phyloP scores from a whole-genome alignment of 2,329 filamentous ascomycete genomes.

The Mariannaea sp. region DNA sequence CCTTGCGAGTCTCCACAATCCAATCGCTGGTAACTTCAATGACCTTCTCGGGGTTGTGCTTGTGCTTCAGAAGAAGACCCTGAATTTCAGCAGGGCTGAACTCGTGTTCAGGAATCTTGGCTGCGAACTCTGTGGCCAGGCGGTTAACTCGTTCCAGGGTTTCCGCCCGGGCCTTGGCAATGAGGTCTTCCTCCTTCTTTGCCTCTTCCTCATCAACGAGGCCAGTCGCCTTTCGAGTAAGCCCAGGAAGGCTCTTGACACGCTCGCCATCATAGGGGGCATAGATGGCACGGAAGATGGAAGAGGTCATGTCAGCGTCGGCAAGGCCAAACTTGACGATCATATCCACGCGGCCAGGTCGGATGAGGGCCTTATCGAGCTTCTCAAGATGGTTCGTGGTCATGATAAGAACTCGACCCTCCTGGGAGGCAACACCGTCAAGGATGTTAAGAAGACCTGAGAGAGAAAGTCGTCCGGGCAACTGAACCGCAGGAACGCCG shows the following conservation, averaged over 20 bases:
- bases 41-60: constrained; percentile 55
- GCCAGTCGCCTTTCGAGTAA: constrained; percentile 17
- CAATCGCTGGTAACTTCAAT: constrained; percentile 54
- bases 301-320: constrained; percentile 55
- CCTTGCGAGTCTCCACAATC: constrained; percentile 54
- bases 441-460: constrained; percentile 82
- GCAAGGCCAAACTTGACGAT: constrained; percentile 61
- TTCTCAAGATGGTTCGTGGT: constrained; percentile 68
- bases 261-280: constrained; percentile 52
- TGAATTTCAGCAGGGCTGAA: constrained; percentile 67
- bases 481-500: constrained; percentile 6
- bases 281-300: constrained; percentile 64
- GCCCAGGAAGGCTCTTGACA: constrained; percentile 1
- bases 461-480: constrained; percentile 61
- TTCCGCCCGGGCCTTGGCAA: constrained; percentile 41
- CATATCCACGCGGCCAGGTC: constrained; percentile 66
- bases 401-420: constrained; percentile 68
- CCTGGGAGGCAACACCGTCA: constrained; percentile 71
- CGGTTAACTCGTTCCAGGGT: constrained; percentile 48
- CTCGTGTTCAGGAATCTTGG: constrained; percentile 56
- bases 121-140: constrained; percentile 55
- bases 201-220: constrained; percentile 29
- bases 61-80: constrained; percentile 61
- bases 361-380: constrained; percentile 65
- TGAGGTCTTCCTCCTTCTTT: constrained; percentile 40